A percentile compares a stretch with the other conserved stretches of the same genome.
phyloP scores from a whole-genome alignment of 129 eudicot species.

The Silybum marianum region DNA sequence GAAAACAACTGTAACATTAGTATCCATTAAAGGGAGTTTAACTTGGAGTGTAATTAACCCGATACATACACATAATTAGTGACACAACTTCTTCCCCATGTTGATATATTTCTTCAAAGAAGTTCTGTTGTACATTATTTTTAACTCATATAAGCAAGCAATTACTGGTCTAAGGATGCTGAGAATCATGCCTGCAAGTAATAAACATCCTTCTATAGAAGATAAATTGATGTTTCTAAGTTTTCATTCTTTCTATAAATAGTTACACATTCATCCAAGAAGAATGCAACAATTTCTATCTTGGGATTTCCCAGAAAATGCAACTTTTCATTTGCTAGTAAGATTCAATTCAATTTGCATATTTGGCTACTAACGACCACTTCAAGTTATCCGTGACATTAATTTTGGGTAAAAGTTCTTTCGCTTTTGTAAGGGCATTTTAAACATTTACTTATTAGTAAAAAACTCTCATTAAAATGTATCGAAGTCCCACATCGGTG shows the following conservation, averaged over 20 bases:
- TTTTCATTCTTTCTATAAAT: not conserved
- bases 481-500: not conserved
- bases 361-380: not conserved
- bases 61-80: not conserved
- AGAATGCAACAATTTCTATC: not conserved
- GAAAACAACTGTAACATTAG: not conserved
- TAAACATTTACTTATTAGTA: not conserved
- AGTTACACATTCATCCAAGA: not conserved
- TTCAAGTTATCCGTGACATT: not conserved
- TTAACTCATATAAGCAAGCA: not conserved
- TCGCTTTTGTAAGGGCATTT: not conserved
- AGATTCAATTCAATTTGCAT: not conserved
- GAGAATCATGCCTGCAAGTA: too few species aligned
- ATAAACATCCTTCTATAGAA: too few species aligned
- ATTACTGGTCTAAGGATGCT: too few species aligned
- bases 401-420: not conserved
- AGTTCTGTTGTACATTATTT: not conserved
- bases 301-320: not conserved
- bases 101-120: not conserved
- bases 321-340: not conserved
- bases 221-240: not conserved
- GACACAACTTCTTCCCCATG: not conserved
- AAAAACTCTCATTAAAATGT: not conserved
- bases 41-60: too few species aligned
- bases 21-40: too few species aligned